Percentiles rank a stretch among this genome's conserved stretches.
These are phyloP conservation scores for Pseudopithomyces chartarum DNA, from an alignment of 2,329 filamentous ascomycete genomes.

Conservation along the genomic window DNA sequence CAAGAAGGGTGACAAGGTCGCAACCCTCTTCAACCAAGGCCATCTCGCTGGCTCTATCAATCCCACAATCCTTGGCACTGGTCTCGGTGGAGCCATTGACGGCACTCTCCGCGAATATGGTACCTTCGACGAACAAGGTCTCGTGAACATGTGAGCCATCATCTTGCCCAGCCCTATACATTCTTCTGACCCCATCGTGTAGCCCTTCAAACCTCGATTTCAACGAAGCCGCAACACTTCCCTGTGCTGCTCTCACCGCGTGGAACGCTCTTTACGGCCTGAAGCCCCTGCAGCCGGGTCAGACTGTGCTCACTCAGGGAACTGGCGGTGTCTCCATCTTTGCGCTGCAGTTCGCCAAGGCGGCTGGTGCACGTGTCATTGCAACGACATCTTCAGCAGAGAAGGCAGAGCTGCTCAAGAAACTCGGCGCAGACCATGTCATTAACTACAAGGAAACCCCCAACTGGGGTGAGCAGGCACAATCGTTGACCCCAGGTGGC, in stretches of 20 bases:
- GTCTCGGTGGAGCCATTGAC: slow-evolving; percentile 70
- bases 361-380: slow-evolving; percentile 61
- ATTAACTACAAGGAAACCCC: slow-evolving; percentile 61
- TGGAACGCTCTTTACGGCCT: slow-evolving; percentile 62
- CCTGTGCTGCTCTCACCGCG: slow-evolving; percentile 51
- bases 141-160: slow-evolving; percentile 58
- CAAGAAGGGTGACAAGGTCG: slow-evolving; percentile 63
- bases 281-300: slow-evolving; percentile 43
- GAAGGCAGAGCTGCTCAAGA: slow-evolving; percentile 57
- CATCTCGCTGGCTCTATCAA: slow-evolving; percentile 59
- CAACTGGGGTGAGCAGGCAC: slow-evolving; percentile 61
- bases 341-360: slow-evolving; percentile 62
- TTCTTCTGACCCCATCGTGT: slow-evolving; percentile 47
- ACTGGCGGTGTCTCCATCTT: slow-evolving; percentile 72
- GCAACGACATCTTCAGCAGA: slow-evolving; percentile 59
- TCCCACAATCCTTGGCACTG: slow-evolving; percentile 50
- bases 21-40: slow-evolving; percentile 67
- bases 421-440: slow-evolving; percentile 60
- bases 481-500: slow-evolving; percentile 56
- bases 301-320: slow-evolving; percentile 68
- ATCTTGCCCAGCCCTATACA: neutral
- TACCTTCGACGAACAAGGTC: slow-evolving; percentile 68
- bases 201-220: slow-evolving; percentile 62
- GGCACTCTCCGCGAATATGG: slow-evolving; percentile 71
- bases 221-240: slow-evolving; percentile 53